Base-by-base conservation (phyloP, 306 rosid species). In the Hylodesmum podocarpum region DNA sequence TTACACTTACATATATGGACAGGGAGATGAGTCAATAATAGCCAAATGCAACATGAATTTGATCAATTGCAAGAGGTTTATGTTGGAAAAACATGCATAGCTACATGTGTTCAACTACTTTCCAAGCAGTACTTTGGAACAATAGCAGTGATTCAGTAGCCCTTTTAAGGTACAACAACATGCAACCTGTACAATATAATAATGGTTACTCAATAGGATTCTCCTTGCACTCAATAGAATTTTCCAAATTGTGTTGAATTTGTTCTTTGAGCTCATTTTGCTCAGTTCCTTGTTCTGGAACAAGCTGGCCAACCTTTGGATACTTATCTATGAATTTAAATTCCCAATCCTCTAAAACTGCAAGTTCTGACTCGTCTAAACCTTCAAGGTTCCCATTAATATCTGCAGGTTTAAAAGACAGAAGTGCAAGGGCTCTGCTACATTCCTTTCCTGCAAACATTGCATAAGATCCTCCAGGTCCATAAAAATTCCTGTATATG, bases 361-460 rank as follows among this genome's bases (percentile, higher is more conserved):
- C 75, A 72, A 94, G 95, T 69, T 94, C 98, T 5, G 86, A 77
- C 28, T 83, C 88, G 0, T 54, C 91, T 75, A 94, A 81, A 61
- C 89, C 98, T 63, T 90, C 85, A 4, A 91, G 82, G 69, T 92
- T 84, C 29, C 96, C 96, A 37, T 89, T 89, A 6, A 94, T 83
- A 78, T 94, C 98, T 40, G 80, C 86, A n/a, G 91, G 93, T 69
- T 90, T 90, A 33, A 92, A 92, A 31, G 98, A 92, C 22, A 94
- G 70, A 11, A 90, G 90, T 34, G 97, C 97, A 43, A 90, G 86
- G 51, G 98, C 97, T 85, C 98, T 84, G 79, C 97, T 90, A 36
- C 93, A 93, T 69, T 94, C 97, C 77, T 81, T 94, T 44, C 98
- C 97, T 0, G 94, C 85, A 85, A 94, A 92, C 96, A 92, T 89